Percentiles rank a stretch among this genome's conserved stretches.
These are phyloP conservation scores for Herpetospermum pedunculosum DNA, from an alignment of 306 rosid genomes.

Conservation along the genomic window DNA sequence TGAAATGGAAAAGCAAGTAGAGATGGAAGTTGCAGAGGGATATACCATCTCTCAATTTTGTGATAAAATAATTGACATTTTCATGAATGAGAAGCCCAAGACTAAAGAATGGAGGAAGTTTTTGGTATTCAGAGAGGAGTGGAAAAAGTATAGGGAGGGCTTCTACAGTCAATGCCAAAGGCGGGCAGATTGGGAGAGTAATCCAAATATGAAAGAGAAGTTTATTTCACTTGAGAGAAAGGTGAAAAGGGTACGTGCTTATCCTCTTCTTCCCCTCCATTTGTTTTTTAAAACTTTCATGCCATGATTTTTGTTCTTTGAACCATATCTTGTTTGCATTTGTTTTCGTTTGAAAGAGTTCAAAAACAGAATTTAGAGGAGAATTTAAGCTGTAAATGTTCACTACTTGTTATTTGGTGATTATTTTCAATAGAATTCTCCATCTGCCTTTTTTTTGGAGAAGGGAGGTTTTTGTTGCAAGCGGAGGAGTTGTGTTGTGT, in stretches of 20 bases:
- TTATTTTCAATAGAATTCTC: no score
- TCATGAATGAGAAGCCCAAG: conserved; percentile 75
- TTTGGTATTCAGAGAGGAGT: conserved; percentile 79
- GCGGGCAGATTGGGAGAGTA: conserved; percentile 52
- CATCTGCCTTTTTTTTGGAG: no score
- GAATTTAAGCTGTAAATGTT: background rate
- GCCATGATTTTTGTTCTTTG: background rate
- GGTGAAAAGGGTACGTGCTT: conserved; percentile 57
- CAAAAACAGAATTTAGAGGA: background rate
- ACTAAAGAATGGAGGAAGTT: conserved; percentile 74
- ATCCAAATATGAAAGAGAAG: conserved; percentile 40
- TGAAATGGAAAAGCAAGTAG: conserved; percentile 44
- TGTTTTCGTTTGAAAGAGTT: background rate
- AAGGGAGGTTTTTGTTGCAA: no score
- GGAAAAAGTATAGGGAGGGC: conserved; percentile 67
- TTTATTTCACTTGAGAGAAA: conserved; percentile 48
- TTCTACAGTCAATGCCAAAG: conserved; percentile 57
- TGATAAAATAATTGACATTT: conserved; percentile 75
- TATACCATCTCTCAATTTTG: conserved; percentile 61
- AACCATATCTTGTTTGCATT: background rate
- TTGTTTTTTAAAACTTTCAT: background rate
- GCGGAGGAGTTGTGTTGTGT: no score
- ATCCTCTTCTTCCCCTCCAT: background rate
- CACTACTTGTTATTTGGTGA: background rate
- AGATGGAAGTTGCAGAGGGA: conserved; percentile 65